These are phyloP conservation scores for Orobanche coerulescens DNA, from an alignment of 257 asterid genomes.

Conservation along the genomic window DNA sequence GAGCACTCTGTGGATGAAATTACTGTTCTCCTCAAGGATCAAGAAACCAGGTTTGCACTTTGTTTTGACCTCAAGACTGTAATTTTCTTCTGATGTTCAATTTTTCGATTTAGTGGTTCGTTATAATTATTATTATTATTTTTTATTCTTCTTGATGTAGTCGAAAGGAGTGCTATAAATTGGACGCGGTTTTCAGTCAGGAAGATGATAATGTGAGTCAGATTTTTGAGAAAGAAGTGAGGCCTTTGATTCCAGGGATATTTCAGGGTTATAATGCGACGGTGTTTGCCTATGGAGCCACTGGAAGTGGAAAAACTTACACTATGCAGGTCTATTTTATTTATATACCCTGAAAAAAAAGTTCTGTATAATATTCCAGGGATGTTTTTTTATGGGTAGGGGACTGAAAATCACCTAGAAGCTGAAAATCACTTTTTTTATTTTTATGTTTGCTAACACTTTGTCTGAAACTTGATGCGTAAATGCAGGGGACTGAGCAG, in stretches of 20 bases:
- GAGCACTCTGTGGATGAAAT: slow-evolving; percentile 40
- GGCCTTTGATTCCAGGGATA: slow-evolving; percentile 65
- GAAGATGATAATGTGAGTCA: slow-evolving; percentile 49
- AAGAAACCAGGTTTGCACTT: slow-evolving; percentile 48
- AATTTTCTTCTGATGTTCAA: background rate
- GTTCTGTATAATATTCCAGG: too few relatives aligned
- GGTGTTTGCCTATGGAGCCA: slow-evolving; percentile 89
- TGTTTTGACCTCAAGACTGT: background rate
- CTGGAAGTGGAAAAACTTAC: slow-evolving; percentile 93
- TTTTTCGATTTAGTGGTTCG: background rate
- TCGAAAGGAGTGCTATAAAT: slow-evolving; percentile 71
- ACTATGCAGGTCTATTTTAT: slow-evolving; percentile 78
- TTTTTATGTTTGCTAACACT: background rate
- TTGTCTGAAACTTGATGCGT: slow-evolving; percentile 3
- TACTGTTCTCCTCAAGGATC: slow-evolving; percentile 63
- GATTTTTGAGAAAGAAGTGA: slow-evolving; percentile 67
- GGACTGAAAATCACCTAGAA: too few relatives aligned
- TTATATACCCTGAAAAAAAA: background rate
- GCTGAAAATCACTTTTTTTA: too few relatives aligned
- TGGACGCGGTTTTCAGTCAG: slow-evolving; percentile 65
- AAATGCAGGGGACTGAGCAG: slow-evolving; percentile 62
- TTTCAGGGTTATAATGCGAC: slow-evolving; percentile 74
- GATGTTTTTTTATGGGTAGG: too few relatives aligned
- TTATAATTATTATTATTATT: background rate
- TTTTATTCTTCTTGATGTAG: slow-evolving; percentile 28